Evolutionary conservation across 2,329 filamentous ascomycete species (phyloP).

Genomic region (Aureobasidium leucospermi): DNA sequence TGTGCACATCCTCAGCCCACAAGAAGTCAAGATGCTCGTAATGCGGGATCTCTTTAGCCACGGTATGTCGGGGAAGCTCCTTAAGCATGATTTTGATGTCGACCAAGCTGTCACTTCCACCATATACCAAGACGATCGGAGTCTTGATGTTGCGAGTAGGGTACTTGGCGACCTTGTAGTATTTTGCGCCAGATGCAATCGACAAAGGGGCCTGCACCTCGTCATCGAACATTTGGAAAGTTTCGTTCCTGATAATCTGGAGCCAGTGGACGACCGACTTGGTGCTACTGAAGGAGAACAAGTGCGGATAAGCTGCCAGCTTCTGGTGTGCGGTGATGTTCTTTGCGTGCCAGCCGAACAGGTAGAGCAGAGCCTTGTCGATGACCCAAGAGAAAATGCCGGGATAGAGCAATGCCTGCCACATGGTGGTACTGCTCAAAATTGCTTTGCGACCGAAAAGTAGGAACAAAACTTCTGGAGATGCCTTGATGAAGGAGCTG

Average conservation of each 20-base stretch:
- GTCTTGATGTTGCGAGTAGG: constrained; percentile 96
- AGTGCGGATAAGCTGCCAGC: constrained; percentile 86
- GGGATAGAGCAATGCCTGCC: constrained; percentile 92
- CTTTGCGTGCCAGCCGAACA: constrained; percentile 81
- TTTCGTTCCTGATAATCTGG: constrained; percentile 93
- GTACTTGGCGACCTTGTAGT: constrained; percentile 94
- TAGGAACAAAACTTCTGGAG: constrained; percentile 83
- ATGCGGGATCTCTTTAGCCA: constrained; percentile 78
- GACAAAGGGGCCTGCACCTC: constrained; percentile 74
- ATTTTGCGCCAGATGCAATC: constrained; percentile 64
- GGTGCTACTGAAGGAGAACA: constrained; percentile 94
- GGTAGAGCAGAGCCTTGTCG: constrained; percentile 69
- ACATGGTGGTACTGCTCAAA: constrained; percentile 88
- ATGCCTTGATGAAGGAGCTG: constrained; percentile 87
- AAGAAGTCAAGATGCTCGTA: constrained; percentile 97
- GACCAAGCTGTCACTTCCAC: constrained; percentile 85
- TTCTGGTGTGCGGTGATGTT: constrained; percentile 88
- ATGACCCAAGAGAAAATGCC: constrained; percentile 86
- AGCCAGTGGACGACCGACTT: constrained; percentile 99
- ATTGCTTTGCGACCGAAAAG: constrained; percentile 89
- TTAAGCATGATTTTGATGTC: constrained; percentile 89
- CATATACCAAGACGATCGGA: constrained; percentile 87
- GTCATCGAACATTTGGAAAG: constrained; percentile 98
- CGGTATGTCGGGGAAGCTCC: constrained; percentile 76
- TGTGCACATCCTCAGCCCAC: constrained; percentile 81